A percentile compares a stretch with the other conserved stretches of the same genome.
Evolutionary conservation across 2,329 filamentous ascomycete species (phyloP).

Genomic region (Geosmithia morbida): DNA sequence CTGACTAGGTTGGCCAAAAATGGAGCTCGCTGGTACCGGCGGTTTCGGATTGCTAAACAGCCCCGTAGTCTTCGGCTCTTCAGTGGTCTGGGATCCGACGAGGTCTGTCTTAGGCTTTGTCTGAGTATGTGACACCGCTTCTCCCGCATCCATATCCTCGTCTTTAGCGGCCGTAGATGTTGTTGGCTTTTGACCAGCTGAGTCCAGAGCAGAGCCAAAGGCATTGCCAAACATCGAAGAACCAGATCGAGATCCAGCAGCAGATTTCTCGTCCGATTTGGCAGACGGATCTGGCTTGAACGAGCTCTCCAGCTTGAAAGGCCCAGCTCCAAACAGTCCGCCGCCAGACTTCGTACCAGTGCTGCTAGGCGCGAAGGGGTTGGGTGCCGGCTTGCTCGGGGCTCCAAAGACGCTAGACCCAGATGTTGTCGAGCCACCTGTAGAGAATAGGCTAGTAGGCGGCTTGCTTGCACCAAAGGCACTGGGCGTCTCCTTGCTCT

Average conservation of each 20-base stretch:
- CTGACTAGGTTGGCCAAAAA: constrained; percentile 7
- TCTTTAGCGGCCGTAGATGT: constrained; percentile 27
- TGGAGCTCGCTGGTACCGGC: constrained; percentile 13
- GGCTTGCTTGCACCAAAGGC: background rate
- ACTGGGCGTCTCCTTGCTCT: constrained; percentile 2
- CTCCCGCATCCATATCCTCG: constrained; percentile 34
- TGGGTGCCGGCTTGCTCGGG: background rate
- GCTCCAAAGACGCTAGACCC: background rate
- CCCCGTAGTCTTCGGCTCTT: constrained; percentile 30
- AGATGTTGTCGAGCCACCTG: too few species aligned
- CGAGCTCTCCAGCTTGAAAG: constrained; percentile 53
- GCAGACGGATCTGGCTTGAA: constrained; percentile 51
- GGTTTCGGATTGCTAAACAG: constrained; percentile 26
- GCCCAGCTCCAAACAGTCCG: constrained; percentile 30
- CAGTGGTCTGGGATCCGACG: constrained; percentile 10
- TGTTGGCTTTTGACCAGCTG: constrained; percentile 22
- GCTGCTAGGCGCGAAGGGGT: background rate
- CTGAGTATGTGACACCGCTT: constrained; percentile 17
- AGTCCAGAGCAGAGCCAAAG: constrained; percentile 44
- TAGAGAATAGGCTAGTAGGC: too few species aligned
- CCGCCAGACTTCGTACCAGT: constrained; percentile 11
- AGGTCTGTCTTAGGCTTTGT: constrained; percentile 18
- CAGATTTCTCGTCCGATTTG: constrained; percentile 38
- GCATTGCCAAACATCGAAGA: constrained; percentile 43
- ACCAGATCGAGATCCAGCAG: constrained; percentile 15